Evolutionary conservation across 2,329 filamentous ascomycete species (phyloP).

Genomic region (Dactylella cylindrospora): DNA sequence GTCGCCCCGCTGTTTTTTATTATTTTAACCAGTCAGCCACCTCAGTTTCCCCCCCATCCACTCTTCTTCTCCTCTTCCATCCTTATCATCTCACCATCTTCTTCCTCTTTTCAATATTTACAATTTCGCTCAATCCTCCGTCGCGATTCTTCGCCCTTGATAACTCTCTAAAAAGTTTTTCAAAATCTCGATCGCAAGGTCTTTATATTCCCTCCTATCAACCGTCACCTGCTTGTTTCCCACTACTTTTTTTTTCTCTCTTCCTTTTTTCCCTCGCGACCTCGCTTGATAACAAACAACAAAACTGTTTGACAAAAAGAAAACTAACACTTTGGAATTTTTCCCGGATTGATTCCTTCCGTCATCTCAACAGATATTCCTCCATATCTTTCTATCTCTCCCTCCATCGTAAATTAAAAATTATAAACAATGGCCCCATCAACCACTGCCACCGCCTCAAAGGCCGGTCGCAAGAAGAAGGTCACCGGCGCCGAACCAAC

Average conservation of each 20-base stretch:
- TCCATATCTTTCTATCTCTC: slow-evolving; percentile 1
- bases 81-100: neutral
- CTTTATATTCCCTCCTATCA: slow-evolving; percentile 17
- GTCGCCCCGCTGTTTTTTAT: slow-evolving; percentile 17
- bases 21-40: slow-evolving; percentile 31
- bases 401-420: neutral
- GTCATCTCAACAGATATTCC: slow-evolving; percentile 3
- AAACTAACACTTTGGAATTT: slow-evolving; percentile 1
- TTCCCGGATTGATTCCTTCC: neutral
- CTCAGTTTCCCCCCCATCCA: slow-evolving; percentile 16
- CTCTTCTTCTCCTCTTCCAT: too few relatives aligned
- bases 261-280: neutral
- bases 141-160: slow-evolving; percentile 5
- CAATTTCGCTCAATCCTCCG: neutral
- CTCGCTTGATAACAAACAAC: too few relatives aligned
- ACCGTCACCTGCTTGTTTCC: too few relatives aligned
- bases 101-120: neutral
- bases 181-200: slow-evolving; percentile 15
- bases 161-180: slow-evolving; percentile 7
- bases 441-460: slow-evolving; percentile 7
- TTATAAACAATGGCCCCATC: slow-evolving; percentile 30
- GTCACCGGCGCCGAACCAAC: slow-evolving; percentile 25
- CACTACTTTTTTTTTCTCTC: too few relatives aligned
- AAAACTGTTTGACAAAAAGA: slow-evolving; percentile 3
- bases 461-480: slow-evolving; percentile 33